phyloP scores from a whole-genome alignment of 2,329 filamentous ascomycete genomes.

The Fulvia fulva region DNA sequence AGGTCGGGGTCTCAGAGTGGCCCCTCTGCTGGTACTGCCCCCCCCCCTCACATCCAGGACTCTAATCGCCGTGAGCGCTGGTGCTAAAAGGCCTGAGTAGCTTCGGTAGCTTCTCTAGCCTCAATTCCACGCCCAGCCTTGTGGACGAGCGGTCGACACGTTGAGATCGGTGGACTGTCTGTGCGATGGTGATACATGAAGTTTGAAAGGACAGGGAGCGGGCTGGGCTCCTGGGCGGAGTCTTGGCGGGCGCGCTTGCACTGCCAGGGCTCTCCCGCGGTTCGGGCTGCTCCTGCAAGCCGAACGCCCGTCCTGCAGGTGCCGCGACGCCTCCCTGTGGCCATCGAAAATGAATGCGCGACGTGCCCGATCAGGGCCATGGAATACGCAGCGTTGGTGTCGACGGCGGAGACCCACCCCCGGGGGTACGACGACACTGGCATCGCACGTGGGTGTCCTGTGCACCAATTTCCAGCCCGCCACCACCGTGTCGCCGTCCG shows the following conservation, averaged over 20 bases:
- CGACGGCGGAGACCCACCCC: not conserved
- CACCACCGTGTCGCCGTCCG: not conserved
- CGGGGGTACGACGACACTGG: not conserved
- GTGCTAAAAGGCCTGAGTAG: not conserved
- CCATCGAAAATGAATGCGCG: not conserved
- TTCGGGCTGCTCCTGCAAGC: too few species aligned
- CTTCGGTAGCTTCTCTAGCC: not conserved
- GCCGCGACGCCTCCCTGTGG: not conserved
- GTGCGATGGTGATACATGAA: not conserved
- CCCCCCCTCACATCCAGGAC: not conserved
- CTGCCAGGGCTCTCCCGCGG: not conserved
- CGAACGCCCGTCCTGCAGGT: not conserved
- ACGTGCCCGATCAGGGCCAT: too few species aligned
- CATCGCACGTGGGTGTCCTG: not conserved
- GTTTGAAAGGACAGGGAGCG: not conserved
- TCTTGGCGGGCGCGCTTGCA: not conserved
- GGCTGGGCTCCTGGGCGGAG: not conserved
- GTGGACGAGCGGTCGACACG: slow-evolving; percentile 5
- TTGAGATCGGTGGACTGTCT: slow-evolving; percentile 6
- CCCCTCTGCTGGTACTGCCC: not conserved
- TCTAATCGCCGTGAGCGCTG: not conserved
- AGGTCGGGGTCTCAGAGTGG: not conserved
- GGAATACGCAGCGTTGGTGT: not conserved
- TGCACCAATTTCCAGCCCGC: not conserved
- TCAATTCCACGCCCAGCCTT: slow-evolving; percentile 11